Evolutionary conservation across 768 basidiomycete genomes (phyloP).

Genomic region (Hemileccinum rubropunctum): DNA sequence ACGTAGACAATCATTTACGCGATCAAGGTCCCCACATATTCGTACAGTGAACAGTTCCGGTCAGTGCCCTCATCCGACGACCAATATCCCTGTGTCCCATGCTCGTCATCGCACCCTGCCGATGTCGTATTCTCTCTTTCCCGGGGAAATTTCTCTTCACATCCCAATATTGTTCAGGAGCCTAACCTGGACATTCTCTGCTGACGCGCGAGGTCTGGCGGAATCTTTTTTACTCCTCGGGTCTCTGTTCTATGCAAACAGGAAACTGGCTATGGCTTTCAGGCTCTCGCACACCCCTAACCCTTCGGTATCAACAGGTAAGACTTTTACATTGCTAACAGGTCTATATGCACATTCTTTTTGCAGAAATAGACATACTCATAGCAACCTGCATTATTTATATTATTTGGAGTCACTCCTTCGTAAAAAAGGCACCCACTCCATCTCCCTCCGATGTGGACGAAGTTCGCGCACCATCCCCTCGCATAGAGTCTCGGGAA

Average conservation of each 20-base stretch:
- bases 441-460: slow-evolving; percentile 16
- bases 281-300: slow-evolving; percentile 23
- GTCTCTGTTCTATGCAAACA: slow-evolving; percentile 56
- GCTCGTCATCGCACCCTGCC: slow-evolving; percentile 38
- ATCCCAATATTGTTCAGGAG: slow-evolving; percentile 43
- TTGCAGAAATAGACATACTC: slow-evolving; percentile 57
- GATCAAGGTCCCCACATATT: slow-evolving; percentile 68
- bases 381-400: slow-evolving; percentile 56
- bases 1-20: slow-evolving; percentile 54
- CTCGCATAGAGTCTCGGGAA: slow-evolving; percentile 50
- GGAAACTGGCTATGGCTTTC: slow-evolving; percentile 30
- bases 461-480: slow-evolving; percentile 32
- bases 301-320: slow-evolving; percentile 54
- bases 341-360: slow-evolving; percentile 4
- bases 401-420: slow-evolving; percentile 57
- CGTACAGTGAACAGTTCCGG: slow-evolving; percentile 30
- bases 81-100: slow-evolving; percentile 40
- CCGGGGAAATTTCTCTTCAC: slow-evolving; percentile 44
- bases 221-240: slow-evolving; percentile 66
- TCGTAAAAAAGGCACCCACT: slow-evolving; percentile 28
- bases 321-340: slow-evolving; percentile 8
- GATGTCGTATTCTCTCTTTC: slow-evolving; percentile 40
- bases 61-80: slow-evolving; percentile 37
- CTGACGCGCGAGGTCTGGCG: slow-evolving; percentile 59
- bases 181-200: slow-evolving; percentile 44